Evolutionary conservation across 2,329 filamentous ascomycete species (phyloP).

Genomic region (Penicillium sp.): DNA sequence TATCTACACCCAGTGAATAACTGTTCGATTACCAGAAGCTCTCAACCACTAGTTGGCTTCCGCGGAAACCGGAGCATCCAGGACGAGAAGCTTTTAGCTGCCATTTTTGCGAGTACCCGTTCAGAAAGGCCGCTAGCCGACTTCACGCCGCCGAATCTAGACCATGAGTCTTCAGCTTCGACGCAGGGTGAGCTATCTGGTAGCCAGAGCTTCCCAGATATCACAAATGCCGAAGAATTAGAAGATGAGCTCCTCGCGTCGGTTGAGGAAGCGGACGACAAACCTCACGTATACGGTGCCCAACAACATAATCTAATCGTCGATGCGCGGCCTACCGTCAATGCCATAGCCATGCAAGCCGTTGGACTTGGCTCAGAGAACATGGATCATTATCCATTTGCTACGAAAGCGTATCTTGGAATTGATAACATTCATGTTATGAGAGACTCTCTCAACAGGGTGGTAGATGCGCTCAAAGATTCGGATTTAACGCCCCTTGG

Average conservation of each 20-base stretch:
- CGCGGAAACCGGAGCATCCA: constrained; percentile 89
- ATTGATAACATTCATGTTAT: constrained; percentile 99
- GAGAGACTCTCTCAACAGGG: constrained; percentile 84
- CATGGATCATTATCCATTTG: constrained; percentile 95
- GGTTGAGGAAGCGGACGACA: constrained; percentile 62
- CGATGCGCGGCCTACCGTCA: constrained; percentile 91
- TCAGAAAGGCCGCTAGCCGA: constrained; percentile 48
- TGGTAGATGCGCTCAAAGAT: constrained; percentile 89
- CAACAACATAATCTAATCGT: constrained; percentile 95
- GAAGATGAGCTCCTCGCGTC: constrained; percentile 70
- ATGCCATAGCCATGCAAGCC: constrained; percentile 92
- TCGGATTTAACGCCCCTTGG: constrained; percentile 83
- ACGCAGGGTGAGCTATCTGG: constrained; percentile 55
- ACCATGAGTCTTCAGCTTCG: constrained; percentile 48
- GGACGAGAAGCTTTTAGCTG: constrained; percentile 89
- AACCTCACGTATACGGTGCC: constrained; percentile 79
- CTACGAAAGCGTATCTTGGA: constrained; percentile 87
- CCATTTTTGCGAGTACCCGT: constrained; percentile 83
- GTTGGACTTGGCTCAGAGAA: constrained; percentile 94
- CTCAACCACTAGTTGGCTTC: constrained; percentile 87
- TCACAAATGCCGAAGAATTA: constrained; percentile 66
- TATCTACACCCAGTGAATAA: constrained; percentile 98
- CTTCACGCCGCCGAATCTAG: constrained; percentile 44
- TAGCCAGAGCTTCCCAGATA: constrained; percentile 53
- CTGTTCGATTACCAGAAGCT: constrained; percentile 93